Evolutionary conservation across 1,139 yeast species (phyloP).

Genomic region (Pichia sp.): DNA sequence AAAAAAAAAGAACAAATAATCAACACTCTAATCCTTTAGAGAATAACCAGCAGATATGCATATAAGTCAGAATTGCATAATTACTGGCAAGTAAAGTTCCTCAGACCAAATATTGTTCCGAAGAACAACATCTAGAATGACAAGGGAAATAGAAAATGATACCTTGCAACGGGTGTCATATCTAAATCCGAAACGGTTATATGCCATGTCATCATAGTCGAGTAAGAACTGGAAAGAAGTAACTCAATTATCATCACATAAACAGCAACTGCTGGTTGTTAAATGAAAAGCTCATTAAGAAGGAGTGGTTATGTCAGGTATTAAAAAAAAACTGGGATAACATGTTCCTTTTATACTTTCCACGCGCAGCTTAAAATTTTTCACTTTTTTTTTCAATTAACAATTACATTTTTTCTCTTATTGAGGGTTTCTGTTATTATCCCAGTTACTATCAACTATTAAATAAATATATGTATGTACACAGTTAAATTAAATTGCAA

Average conservation of each 20-base stretch:
- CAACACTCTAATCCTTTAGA: conserved; percentile 10
- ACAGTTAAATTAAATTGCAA: not conserved
- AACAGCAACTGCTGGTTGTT: conserved; percentile 17
- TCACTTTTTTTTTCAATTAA: not conserved
- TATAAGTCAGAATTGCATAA: conserved; percentile 26
- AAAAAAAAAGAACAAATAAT: not conserved
- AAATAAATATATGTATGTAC: not conserved
- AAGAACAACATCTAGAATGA: conserved; percentile 12
- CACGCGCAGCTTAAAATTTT: not conserved
- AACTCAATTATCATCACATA: conserved; percentile 52
- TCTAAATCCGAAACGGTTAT: conserved; percentile 42
- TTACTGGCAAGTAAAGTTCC: conserved; percentile 83
- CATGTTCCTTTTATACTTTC: conserved; percentile 3
- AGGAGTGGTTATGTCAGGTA: not conserved
- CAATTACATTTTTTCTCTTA: not conserved
- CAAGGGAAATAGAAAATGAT: conserved; percentile 24
- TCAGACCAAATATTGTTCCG: conserved; percentile 15
- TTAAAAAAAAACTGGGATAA: not conserved
- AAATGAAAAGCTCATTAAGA: not conserved
- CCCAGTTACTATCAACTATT: not conserved
- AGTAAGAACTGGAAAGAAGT: conserved; percentile 72
- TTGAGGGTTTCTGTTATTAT: conserved; percentile 2
- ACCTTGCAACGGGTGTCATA: conserved; percentile 27
- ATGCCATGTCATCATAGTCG: conserved; percentile 85
- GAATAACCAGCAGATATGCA: conserved; percentile 13